Conservation (phyloP, 805 yeast genomes). For the Metschnikowia henanensis region DNA sequence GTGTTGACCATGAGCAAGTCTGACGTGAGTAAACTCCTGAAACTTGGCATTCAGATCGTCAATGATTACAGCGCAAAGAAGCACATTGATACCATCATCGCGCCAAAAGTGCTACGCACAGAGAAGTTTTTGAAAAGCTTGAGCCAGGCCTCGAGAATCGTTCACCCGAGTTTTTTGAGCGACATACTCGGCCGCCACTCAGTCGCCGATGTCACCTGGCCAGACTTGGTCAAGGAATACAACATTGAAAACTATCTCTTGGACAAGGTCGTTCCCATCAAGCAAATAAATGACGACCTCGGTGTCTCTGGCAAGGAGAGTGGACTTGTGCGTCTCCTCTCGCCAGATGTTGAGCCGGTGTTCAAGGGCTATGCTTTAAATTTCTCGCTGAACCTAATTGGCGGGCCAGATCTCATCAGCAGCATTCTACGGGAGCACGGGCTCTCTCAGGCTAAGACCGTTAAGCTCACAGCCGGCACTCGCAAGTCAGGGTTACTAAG, state of each 20-base stretch:
- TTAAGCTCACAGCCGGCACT: slow-evolving; percentile 20
- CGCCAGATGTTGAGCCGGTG: slow-evolving; percentile 22
- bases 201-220: slow-evolving; percentile 24
- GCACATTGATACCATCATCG: slow-evolving; percentile 52
- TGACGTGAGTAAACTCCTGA: slow-evolving; percentile 44
- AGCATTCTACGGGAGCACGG: slow-evolving; percentile 66
- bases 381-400: slow-evolving; percentile 57
- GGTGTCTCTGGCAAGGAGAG: slow-evolving; percentile 20
- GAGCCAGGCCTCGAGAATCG: slow-evolving; percentile 51
- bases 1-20: slow-evolving; percentile 35
- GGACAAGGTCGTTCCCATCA: slow-evolving; percentile 30
- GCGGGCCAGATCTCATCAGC: slow-evolving; percentile 56
- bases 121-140: slow-evolving; percentile 80
- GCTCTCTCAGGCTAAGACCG: slow-evolving; percentile 26
- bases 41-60: slow-evolving; percentile 58
- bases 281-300: slow-evolving; percentile 34
- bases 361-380: slow-evolving; percentile 53
- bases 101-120: slow-evolving; percentile 82
- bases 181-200: slow-evolving; percentile 28
- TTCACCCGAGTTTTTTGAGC: slow-evolving; percentile 51
- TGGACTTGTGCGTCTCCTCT: slow-evolving; percentile 12
- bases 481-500: slow-evolving; percentile 18
- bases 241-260: slow-evolving; percentile 32
- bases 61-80: slow-evolving; percentile 42
- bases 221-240: slow-evolving; percentile 20